Evolutionary conservation across 805 yeast species (phyloP), one percentile per base, ranked within the genome.

Genomic region (Monosporozyma yasuniensis): DNA sequence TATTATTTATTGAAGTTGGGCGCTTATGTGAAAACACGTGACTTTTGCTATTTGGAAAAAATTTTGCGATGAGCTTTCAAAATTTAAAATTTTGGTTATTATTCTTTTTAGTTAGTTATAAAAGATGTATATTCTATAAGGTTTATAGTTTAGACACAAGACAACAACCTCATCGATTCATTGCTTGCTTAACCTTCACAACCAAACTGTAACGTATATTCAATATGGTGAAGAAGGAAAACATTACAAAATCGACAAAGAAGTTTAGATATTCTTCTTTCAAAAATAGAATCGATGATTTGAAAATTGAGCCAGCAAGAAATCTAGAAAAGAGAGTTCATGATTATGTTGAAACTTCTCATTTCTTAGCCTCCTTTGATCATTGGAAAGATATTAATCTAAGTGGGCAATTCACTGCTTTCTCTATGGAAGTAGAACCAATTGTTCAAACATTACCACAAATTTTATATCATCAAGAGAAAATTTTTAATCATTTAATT

Each of bases 311-410:
- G 65, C 87, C 97, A 0, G 69, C 76, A 22, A 71, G 76, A 52
- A 76, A 76, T 47, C 66, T 82, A 37, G 69, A 72, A 22, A 78
- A 74, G 54, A 74, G 85, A 58, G 83, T 80, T 0, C 83, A 79
- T 59, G 85, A 84, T 60, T 79, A 81, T 54, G 86, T 78, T 35
- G 91, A 84, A 52, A 67, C 81, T 2, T 88, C 96, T 1, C 90
- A 85, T 65, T 87, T 90, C 57, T 67, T 84, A 27, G 77, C 93
- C 11, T 81, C 96, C 0, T 72, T 85, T 52, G 83, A 84, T 44
- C 88, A 87, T 57, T 91, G 98, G 96, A 77, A 73, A 51, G 98
- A 93, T 61, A 79, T 87, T 50, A 91, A 90, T 63, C 68, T 87
- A 50, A 82, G 96, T 39, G 81, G 80, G 4, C 73, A 74, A 43